Base-by-base conservation (phyloP, 257 asterid genomes). In the Petrea volubilis region DNA sequence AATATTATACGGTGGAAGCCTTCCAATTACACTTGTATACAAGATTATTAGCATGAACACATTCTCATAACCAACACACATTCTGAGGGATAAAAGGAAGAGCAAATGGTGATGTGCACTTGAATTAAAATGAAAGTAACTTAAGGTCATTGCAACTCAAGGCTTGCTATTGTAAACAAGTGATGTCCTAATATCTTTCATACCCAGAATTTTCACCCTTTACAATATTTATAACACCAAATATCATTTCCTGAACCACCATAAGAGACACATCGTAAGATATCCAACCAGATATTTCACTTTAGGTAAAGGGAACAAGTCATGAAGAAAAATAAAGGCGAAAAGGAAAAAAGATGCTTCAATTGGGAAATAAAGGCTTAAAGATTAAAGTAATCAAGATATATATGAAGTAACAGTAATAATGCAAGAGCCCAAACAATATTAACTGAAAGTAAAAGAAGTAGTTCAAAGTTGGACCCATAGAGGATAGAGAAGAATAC, bases 361-460 rank as follows among this genome's bases (percentile, higher is more conserved):
- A 44, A 49, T 33, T 34, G 3, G 18, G 68, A 56, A 36, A 46
- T 53, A 64, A 46, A 41, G 59, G 23, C 57, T 28, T 36, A 58
- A 52, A 74, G 31, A 40, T 59, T 51, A 38, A 62, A 66, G 3
- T 43, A 66, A 64, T 38, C 55, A 57, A 41, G 66, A 68, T 51
- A 49, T n/a, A 56, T 36, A 73, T 55, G 43, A 79, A 65, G 64
- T 46, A 21, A 36, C 2, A 53, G 20, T 15, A 27, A 50, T 17
- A 33, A 23, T 21, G 53, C 43, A 43, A 38, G 27, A 60, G 58
- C 28, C 52, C 28, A 47, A 58, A 25, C 14, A 24, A 12, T 4
- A 59, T 18, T 62, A 25, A 41, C 34, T 58, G 57, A 74, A 67
- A 78, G 55, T n/a, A 71, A 36, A 64, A 71, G 15, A 13, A 25